phyloP scores from a whole-genome alignment of 805 yeast species.

The Metschnikowia baotianmanensis region DNA sequence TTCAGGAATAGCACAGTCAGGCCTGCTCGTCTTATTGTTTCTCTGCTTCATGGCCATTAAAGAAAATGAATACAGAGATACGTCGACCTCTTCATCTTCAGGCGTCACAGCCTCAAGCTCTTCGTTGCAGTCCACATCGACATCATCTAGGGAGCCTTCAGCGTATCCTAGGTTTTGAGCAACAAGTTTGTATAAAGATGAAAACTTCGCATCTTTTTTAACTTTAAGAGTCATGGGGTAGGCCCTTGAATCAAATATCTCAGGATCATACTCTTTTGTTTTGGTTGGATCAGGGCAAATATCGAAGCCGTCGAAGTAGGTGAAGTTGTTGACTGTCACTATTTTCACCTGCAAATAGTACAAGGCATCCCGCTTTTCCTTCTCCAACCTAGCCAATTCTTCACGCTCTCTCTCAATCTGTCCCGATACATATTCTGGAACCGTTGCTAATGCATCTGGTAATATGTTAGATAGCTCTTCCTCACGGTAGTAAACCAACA shows the following conservation, averaged over 20 bases:
- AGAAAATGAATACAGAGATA: conserved; percentile 38
- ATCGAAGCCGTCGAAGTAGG: conserved; percentile 70
- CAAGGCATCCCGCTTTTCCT: conserved; percentile 63
- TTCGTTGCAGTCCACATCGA: neutral
- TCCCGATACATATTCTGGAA: conserved; percentile 65
- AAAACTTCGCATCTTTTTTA: conserved; percentile 53
- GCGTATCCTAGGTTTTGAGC: conserved; percentile 41
- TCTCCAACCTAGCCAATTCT: conserved; percentile 52
- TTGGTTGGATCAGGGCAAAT: conserved; percentile 60
- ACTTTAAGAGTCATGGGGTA: conserved; percentile 51
- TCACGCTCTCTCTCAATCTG: conserved; percentile 63
- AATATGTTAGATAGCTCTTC: conserved; percentile 55
- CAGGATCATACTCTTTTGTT: conserved; percentile 46
- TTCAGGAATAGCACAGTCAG: conserved; percentile 40
- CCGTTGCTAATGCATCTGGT: conserved; percentile 42
- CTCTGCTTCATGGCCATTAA: conserved; percentile 68
- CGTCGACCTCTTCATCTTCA: conserved; percentile 4
- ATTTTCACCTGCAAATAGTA: conserved; percentile 50
- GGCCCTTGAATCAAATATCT: conserved; percentile 45
- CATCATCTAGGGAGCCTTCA: neutral
- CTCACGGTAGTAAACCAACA: conserved; percentile 89
- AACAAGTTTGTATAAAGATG: conserved; percentile 49
- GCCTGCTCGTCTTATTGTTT: conserved; percentile 68
- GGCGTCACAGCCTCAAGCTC: neutral
- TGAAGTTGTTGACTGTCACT: conserved; percentile 52